Evolutionary conservation across 2,329 filamentous ascomycete genomes (phyloP), one percentile per base, ranked within the genome.

Genomic region (Pestalotiopsis sp.): DNA sequence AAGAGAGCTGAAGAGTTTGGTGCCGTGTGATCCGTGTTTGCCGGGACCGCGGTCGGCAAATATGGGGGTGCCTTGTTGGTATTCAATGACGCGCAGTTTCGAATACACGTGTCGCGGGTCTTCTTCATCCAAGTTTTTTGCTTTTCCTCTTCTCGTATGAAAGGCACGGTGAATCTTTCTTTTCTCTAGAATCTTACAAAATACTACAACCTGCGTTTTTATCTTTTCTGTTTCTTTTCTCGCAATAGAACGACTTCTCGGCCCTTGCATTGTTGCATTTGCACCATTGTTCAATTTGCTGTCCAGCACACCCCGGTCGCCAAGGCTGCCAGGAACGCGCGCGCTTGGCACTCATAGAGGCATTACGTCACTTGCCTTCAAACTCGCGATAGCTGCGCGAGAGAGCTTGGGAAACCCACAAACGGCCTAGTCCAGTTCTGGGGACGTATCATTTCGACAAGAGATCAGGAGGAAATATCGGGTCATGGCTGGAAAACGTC

Each of bases 401-500:
- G 36, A 20, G 59, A 36, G 14, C 59, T 38, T 41, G 31, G 31
- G 31, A n/a, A 52, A n/a, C 7, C 45, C 45, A 20, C 45, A 52
- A 52, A 23, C n/a, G 9, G 45, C 17, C 45, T 52, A 52, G 45
- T 52, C 7, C 14, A 52, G 17, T 52, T 52, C 11, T 20, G 20
- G 20, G 45, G n/a, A 4, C 41, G 41, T 17, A 36, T 45, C 20
- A 3, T 23, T n/a, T 25, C 1, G 23, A 25, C 1, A 12, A 36
- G 20, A 14, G 23, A 27, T 4, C 20, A 59, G 14, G 13, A 20
- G 1, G 45, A 17, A 9, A 52, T 52, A 17, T 14, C 9, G 45
- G 45, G 12, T 64, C 66, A 70, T 70, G 69, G 69, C 66, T 25
- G 69, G 69, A 38, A 70, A 70, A 58, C 66, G 60, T 49, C 23